These are phyloP conservation scores for Trypanosoma rangeli DNA, from an alignment of 208 protist genomes.

Conservation along the genomic window DNA sequence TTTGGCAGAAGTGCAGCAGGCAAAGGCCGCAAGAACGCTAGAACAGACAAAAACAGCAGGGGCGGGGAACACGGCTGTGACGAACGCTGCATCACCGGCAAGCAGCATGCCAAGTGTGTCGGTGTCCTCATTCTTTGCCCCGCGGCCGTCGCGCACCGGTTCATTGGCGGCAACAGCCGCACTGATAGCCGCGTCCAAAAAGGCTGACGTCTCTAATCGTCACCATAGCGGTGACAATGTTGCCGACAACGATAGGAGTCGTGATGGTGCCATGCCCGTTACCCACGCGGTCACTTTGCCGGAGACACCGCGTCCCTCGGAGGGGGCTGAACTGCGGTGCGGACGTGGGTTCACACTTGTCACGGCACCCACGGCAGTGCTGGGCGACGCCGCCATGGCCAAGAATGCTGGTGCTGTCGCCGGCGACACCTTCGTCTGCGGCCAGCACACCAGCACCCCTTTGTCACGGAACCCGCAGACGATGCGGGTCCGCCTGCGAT, in stretches of 20 bases:
- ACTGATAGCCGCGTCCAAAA: constrained; percentile 29
- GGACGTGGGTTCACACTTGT: constrained; percentile 19
- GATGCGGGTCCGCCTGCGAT: constrained; percentile 65
- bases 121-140: constrained; percentile 69
- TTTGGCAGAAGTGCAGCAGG: constrained; percentile 29
- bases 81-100: constrained; percentile 3
- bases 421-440: constrained; percentile 31
- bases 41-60: constrained; percentile 1
- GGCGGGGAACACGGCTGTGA: not conserved
- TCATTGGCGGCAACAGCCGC: constrained; percentile 43
- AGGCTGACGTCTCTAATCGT: not conserved
- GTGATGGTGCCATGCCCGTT: not conserved
- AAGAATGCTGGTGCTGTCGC: constrained; percentile 10
- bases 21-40: not conserved
- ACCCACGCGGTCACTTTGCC: not conserved
- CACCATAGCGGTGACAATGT: not conserved
- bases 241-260: not conserved
- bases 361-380: constrained; percentile 13
- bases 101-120: constrained; percentile 21
- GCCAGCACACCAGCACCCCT: constrained; percentile 14
- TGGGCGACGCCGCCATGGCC: constrained; percentile 13
- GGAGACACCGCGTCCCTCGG: not conserved
- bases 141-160: constrained; percentile 17
- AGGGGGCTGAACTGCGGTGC: not conserved
- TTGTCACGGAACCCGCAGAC: constrained; percentile 36